Evolutionary conservation across 768 basidiomycete genomes (phyloP).

Genomic region (Xerocomus brunneocitrinus): DNA sequence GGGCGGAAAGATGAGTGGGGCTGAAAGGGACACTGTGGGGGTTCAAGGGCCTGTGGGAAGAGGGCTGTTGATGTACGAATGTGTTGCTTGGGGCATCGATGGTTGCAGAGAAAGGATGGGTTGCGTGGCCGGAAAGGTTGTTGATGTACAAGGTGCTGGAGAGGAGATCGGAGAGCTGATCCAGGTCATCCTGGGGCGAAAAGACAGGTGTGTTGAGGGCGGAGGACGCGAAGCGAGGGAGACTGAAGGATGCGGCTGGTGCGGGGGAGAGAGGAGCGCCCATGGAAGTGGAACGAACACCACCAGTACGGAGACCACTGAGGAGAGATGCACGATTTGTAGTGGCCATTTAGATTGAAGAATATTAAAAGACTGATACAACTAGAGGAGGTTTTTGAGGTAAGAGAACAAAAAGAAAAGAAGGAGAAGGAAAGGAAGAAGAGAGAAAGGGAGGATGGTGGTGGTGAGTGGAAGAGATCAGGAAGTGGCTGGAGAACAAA

Average conservation of each 20-base stretch:
- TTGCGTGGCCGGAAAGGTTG: conserved; percentile 27
- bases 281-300: conserved; percentile 71
- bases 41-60: conserved; percentile 49
- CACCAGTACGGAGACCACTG: conserved; percentile 84
- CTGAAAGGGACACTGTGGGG: conserved; percentile 46
- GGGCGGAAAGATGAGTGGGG: conserved; percentile 38
- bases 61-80: conserved; percentile 61
- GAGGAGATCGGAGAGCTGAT: conserved; percentile 56
- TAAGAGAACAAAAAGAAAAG: conserved; percentile 11
- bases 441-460: not conserved
- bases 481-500: not conserved
- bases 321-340: conserved; percentile 77
- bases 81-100: conserved; percentile 64
- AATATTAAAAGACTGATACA: conserved; percentile 25
- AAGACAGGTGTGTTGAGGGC: conserved; percentile 43
- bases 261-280: conserved; percentile 64
- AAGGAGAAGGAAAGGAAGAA: conserved; percentile 16
- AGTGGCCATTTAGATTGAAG: conserved; percentile 36
- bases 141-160: conserved; percentile 49
- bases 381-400: conserved; percentile 5
- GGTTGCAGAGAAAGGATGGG: conserved; percentile 63
- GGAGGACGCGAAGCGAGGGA: conserved; percentile 48
- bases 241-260: conserved; percentile 56
- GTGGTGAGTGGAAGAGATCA: conserved; percentile 10
- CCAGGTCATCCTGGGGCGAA: conserved; percentile 51